Base-by-base conservation (phyloP, 2,329 filamentous ascomycete genomes). In the Shiraia sp. region DNA sequence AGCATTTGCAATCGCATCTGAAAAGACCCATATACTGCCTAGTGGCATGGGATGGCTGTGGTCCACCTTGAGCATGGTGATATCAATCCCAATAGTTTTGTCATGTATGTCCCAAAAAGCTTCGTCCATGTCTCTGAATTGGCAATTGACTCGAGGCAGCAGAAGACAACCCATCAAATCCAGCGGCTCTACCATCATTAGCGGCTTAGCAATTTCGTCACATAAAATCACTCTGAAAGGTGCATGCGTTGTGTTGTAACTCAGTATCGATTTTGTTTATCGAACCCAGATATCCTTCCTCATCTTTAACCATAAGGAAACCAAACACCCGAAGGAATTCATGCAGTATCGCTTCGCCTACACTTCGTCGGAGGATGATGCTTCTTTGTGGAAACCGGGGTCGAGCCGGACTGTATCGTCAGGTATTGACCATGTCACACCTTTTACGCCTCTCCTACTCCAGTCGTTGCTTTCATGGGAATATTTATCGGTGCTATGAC, bases 401-500 rank as follows among this genome's bases (percentile, higher is more conserved):
- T 45, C 39, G 46, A 48, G 43, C 40, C 38, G 40, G 42, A 48
- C 49, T 50, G 51, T 54, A 45, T 55, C 53, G 55, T 60, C 51
- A 53, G 49, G 54, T 55, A 53, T 50, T 65, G 60, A 55, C 63
- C 52, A 55, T 47, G 48, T 53, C 47, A 53, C 50, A 55, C 52
- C 55, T 35, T n/a, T 59, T 53, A 51, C 60, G 57, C 61, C 57
- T 51, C 46, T 45, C 48, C 57, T 56, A 51, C 53, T 59, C 57
- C 54, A 48, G 52, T 47, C 55, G 36, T 55, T 49, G 45, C 42
- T 45, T 36, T 54, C 40, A 51, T 54, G 36, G 43, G 45, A 41
- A 45, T 24, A 51, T 63, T 63, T 66, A 67, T 59, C 64, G 64
- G 61, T 67, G 64, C 63, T 67, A 32, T 8, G n/a, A 9, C 1